Conservation (phyloP, 345 rosid species). For the Dimocarpus longan region DNA sequence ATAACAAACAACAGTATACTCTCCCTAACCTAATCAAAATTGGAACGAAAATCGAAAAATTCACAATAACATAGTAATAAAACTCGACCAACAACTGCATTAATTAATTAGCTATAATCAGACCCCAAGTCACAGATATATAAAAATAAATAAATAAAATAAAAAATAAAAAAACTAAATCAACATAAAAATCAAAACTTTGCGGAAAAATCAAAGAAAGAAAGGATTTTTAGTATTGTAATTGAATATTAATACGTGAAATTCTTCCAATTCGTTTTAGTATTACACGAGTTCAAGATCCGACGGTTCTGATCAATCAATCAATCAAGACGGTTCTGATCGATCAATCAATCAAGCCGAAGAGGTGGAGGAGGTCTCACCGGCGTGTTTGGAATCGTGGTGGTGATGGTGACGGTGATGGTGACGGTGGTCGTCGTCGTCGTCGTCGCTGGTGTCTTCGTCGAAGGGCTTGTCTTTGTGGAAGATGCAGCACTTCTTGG, state of each 20-base stretch:
- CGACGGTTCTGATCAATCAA: not conserved
- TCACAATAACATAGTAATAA: not conserved
- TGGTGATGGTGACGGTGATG: slow-evolving; percentile 29
- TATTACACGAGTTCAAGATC: slow-evolving; percentile 14
- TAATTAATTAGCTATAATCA: not conserved
- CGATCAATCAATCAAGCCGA: not conserved
- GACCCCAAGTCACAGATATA: not conserved
- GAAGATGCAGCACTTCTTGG: slow-evolving; percentile 97
- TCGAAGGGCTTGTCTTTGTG: slow-evolving; percentile 93
- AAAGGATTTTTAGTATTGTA: not conserved
- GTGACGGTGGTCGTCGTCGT: slow-evolving; percentile 46
- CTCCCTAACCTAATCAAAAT: not conserved
- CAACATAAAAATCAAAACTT: not conserved
- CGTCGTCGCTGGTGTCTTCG: slow-evolving; percentile 87
- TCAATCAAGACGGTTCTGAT: not conserved
- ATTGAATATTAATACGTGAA: not conserved
- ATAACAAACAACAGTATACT: not conserved
- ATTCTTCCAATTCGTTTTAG: not conserved
- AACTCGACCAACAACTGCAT: not conserved
- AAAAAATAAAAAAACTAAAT: not conserved
- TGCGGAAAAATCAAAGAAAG: not conserved
- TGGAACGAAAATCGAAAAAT: not conserved
- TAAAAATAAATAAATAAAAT: not conserved
- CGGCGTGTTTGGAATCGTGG: slow-evolving; percentile 22
- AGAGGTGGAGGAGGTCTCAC: slow-evolving; percentile 19